phyloP scores from a whole-genome alignment of 352 stramenopile species.

The Globisporangium takayamanum region DNA sequence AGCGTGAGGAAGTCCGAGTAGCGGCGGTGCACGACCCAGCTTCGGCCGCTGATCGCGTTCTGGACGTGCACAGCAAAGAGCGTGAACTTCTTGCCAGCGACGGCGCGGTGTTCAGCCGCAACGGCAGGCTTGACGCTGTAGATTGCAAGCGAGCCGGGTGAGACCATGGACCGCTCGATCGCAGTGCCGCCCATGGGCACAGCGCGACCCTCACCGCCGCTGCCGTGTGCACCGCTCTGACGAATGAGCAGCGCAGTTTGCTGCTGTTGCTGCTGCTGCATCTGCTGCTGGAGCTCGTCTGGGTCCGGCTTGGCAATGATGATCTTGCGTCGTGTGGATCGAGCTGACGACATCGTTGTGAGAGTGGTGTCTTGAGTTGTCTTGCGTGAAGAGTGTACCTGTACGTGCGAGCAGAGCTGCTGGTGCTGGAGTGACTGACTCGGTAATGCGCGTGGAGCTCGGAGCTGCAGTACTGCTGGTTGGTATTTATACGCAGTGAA shows the following conservation, averaged over 20 bases:
- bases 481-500: neutral
- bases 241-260: constrained; percentile 37
- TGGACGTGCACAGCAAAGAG: constrained; percentile 63
- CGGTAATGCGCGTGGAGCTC: neutral
- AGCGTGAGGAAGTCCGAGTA: constrained; percentile 65
- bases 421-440: neutral
- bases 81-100: constrained; percentile 30
- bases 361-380: neutral
- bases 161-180: constrained; percentile 63
- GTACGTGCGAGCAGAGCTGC: neutral
- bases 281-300: constrained; percentile 10
- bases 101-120: constrained; percentile 17
- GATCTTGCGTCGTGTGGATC: constrained; percentile 16
- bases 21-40: constrained; percentile 61
- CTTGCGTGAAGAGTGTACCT: neutral
- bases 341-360: constrained; percentile 2
- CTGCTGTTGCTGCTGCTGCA: constrained; percentile 12
- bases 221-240: constrained; percentile 14
- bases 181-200: constrained; percentile 54
- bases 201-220: constrained; percentile 24
- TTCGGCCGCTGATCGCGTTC: constrained; percentile 64
- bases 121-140: constrained; percentile 50
- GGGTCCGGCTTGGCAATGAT: constrained; percentile 11
- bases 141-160: constrained; percentile 44
- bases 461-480: neutral